These are phyloP conservation scores for Pichia insulana DNA, from an alignment of 805 yeast species.

Conservation along the genomic window DNA sequence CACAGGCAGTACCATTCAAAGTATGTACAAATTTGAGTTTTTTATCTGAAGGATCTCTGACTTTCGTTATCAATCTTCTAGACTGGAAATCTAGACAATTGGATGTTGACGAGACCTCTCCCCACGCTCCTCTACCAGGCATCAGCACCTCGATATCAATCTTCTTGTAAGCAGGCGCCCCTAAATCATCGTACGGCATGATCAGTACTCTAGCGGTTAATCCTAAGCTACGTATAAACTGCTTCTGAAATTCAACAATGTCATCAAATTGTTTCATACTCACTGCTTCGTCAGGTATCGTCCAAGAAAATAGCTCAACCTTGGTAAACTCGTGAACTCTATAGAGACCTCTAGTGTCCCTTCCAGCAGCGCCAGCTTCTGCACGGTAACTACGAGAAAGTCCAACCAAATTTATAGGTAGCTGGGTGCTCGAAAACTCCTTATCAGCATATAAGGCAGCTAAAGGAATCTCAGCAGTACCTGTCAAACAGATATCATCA, in stretches of 20 bases:
- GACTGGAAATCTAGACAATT: slow-evolving; percentile 90
- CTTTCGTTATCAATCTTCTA: slow-evolving; percentile 68
- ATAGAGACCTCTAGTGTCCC: slow-evolving; percentile 84
- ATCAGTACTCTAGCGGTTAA: slow-evolving; percentile 71
- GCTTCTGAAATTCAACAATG: slow-evolving; percentile 55
- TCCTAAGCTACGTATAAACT: slow-evolving; percentile 58
- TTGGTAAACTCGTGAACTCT: slow-evolving; percentile 95
- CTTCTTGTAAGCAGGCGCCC: slow-evolving; percentile 87
- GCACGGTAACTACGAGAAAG: slow-evolving; percentile 84
- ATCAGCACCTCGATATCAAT: slow-evolving; percentile 96
- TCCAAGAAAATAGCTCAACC: slow-evolving; percentile 85
- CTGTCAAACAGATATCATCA: slow-evolving; percentile 58
- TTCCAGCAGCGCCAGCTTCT: slow-evolving; percentile 95
- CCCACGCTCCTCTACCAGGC: slow-evolving; percentile 93
- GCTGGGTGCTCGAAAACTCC: slow-evolving; percentile 22
- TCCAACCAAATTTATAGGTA: slow-evolving; percentile 65
- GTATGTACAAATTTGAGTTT: slow-evolving; percentile 61
- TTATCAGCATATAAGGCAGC: slow-evolving; percentile 65
- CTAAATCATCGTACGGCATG: slow-evolving; percentile 87
- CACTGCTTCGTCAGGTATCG: slow-evolving; percentile 23
- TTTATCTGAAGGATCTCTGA: slow-evolving; percentile 25
- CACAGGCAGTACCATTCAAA: slow-evolving; percentile 91
- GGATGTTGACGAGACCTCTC: slow-evolving; percentile 85
- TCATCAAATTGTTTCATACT: slow-evolving; percentile 49
- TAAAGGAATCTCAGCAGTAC: slow-evolving; percentile 92